Evolutionary conservation across 2,329 filamentous ascomycete species (phyloP).

Genomic region (Laburnicola sp.): DNA sequence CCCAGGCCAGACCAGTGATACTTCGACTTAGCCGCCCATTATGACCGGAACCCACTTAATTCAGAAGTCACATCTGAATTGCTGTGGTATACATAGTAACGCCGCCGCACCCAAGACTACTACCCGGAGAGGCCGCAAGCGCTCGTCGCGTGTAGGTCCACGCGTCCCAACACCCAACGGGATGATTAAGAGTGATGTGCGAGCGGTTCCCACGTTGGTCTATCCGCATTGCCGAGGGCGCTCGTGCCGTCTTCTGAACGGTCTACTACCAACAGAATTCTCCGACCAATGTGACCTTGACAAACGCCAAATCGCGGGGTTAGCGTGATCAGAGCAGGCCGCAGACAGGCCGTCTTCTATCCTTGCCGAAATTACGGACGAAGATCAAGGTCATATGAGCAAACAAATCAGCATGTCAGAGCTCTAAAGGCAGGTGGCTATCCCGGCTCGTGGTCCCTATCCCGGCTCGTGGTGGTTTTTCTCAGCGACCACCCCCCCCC

Average conservation of each 20-base stretch:
- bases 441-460: not conserved
- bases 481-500: not conserved
- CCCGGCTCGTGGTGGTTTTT: no score
- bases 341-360: not conserved
- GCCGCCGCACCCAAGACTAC: not conserved
- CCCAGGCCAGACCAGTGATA: not conserved
- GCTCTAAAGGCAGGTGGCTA: not conserved
- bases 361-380: not conserved
- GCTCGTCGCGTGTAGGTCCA: slow-evolving; percentile 1
- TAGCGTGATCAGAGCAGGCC: not conserved
- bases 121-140: not conserved
- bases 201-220: not conserved
- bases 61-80: not conserved
- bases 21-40: not conserved
- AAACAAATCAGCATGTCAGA: not conserved
- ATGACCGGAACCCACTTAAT: not conserved
- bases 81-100: slow-evolving; percentile 1
- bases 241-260: not conserved
- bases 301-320: not conserved
- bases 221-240: not conserved
- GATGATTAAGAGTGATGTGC: not conserved
- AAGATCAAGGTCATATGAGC: slow-evolving; percentile 5
- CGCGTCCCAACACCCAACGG: not conserved
- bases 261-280: not conserved
- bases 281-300: not conserved